Base-by-base conservation (phyloP, 2,329 filamentous ascomycete species). In the Cryphonectria radicalis region DNA sequence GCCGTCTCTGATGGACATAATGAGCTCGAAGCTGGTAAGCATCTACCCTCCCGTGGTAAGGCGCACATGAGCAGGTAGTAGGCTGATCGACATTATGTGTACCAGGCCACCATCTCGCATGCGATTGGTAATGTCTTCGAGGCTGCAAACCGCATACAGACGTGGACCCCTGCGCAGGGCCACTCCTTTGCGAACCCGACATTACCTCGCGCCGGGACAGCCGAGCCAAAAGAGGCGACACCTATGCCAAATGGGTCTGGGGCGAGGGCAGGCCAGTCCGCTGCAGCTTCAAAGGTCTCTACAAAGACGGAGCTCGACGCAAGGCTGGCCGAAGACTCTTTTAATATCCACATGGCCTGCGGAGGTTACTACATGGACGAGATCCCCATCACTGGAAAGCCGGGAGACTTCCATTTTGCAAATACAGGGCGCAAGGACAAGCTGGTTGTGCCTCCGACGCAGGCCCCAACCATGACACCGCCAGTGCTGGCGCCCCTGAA, bases 321-420 rank as follows among this genome's bases (percentile, higher is more conserved):
- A 5, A 82, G 84, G 19, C 78, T 87, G 3, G 83, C 89, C 2
- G 88, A 90, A 74, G 87, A 90, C 75, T 87, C 89, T 0, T 86
- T 89, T 73, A 80, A 83, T 74, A 83, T 88, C 57, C 87, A 90
- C 74, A 82, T 88, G 79, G 85, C 84, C 73, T 88, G 87, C 74
- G 89, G 89, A 53, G 86, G 88, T 65, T 89, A 91, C 74, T 91
- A 89, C 77, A 87, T 91, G 80, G 88, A 92, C 79, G 88, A 91
- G 78, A 91, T 90, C 74, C 89, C 89, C 59, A 91, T 92, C 75
- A 91, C 89, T 0, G 90, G 90, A 65, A 85, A 86, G 42, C 90
- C 90, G 0, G 90, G 90, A 66, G 88, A 90, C 68, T 92, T 91
- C 78, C 88, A 91, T 74, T 84, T 91, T 14, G 86, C 87, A 11